phyloP scores from a whole-genome alignment of 768 basidiomycete genomes.

The Agaricus subrufescens region DNA sequence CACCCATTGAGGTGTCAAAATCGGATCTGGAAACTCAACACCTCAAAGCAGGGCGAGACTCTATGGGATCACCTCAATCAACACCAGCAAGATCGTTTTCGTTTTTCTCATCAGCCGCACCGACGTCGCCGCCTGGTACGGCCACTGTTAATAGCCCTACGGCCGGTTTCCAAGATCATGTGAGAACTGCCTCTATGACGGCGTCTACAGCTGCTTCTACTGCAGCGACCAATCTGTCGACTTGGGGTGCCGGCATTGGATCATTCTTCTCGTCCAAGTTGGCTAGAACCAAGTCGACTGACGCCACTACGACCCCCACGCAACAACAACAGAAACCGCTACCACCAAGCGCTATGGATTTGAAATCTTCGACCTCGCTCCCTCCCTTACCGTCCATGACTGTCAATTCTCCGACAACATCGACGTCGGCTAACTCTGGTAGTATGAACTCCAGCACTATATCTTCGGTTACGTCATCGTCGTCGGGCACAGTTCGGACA shows the following conservation, averaged over 20 bases:
- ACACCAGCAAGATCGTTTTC: constrained; percentile 15
- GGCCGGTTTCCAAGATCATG: not conserved
- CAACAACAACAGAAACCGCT: constrained; percentile 1
- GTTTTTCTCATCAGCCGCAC: constrained; percentile 7
- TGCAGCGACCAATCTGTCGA: constrained; percentile 12
- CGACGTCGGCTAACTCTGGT: not conserved
- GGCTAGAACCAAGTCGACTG: constrained; percentile 1
- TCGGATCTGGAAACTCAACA: constrained; percentile 24
- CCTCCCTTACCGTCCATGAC: not conserved
- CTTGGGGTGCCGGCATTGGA: constrained; percentile 29
- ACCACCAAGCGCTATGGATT: not conserved
- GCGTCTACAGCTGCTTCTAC: constrained; percentile 12
- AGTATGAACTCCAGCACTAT: too few relatives aligned
- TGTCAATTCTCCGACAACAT: not conserved
- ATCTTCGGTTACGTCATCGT: too few relatives aligned
- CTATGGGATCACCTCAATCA: not conserved
- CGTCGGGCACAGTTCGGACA: not conserved
- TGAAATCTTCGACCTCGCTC: not conserved
- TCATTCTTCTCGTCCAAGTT: constrained; percentile 26
- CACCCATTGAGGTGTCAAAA: constrained; percentile 35
- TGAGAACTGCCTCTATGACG: constrained; percentile 14
- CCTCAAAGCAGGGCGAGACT: constrained; percentile 1
- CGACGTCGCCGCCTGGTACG: constrained; percentile 2
- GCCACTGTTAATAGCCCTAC: not conserved
- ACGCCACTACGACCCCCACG: not conserved